phyloP scores from a whole-genome alignment of 2,329 filamentous ascomycete genomes.

The Amauroascus verrucosus region DNA sequence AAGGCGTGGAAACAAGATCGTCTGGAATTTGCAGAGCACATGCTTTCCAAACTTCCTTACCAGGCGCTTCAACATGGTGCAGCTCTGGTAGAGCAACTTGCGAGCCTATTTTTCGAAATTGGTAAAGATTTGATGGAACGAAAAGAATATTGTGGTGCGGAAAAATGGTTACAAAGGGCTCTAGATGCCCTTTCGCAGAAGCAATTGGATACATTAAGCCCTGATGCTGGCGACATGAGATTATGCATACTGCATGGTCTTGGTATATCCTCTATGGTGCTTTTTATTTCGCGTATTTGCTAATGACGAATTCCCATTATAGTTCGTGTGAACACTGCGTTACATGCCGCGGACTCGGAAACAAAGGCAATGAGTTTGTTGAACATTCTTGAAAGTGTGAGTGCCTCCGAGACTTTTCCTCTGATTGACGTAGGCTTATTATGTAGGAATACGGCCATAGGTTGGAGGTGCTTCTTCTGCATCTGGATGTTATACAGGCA shows the following conservation, averaged over 20 bases:
- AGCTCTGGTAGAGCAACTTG: slow-evolving; percentile 49
- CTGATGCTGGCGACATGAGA: slow-evolving; percentile 53
- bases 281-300: no score
- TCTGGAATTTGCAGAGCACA: slow-evolving; percentile 66
- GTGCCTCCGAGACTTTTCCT: not conserved
- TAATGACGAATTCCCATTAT: no score
- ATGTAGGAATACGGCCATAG: slow-evolving; percentile 50
- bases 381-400: slow-evolving; percentile 43
- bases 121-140: slow-evolving; percentile 50
- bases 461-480: slow-evolving; percentile 56
- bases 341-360: slow-evolving; percentile 37
- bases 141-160: slow-evolving; percentile 46
- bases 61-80: slow-evolving; percentile 36
- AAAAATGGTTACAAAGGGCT: slow-evolving; percentile 65
- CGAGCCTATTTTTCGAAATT: slow-evolving; percentile 62
- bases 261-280: slow-evolving; percentile 36
- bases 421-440: not conserved
- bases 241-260: slow-evolving; percentile 56
- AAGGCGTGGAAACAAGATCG: slow-evolving; percentile 66
- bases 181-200: slow-evolving; percentile 41
- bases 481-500: slow-evolving; percentile 53
- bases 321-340: slow-evolving; percentile 23
- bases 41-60: slow-evolving; percentile 54
- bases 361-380: slow-evolving; percentile 49
- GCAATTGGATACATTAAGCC: slow-evolving; percentile 46